Conservation (phyloP, 352 stramenopile species). For the Thalassiosira livingstoniorum region DNA sequence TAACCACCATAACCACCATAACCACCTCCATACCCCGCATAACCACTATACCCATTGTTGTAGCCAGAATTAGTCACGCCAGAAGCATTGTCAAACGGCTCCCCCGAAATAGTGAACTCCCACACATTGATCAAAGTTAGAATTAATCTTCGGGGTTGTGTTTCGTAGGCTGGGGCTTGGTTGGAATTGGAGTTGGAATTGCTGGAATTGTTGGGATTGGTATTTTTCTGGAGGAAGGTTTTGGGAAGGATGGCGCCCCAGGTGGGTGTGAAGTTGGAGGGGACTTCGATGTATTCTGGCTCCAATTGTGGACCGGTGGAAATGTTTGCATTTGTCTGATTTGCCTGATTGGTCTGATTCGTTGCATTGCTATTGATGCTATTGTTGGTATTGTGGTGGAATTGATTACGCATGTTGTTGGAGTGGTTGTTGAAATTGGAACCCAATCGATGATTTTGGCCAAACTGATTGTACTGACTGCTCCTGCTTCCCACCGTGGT, state of each 20-base stretch:
- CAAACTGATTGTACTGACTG: neutral
- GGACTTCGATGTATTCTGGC: constrained; percentile 7
- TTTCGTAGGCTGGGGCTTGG: neutral
- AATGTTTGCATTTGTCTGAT: no score
- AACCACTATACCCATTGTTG: neutral
- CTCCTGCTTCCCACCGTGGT: neutral
- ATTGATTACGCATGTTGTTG: neutral
- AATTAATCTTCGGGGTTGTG: constrained; percentile 20
- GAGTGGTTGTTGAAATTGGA: neutral
- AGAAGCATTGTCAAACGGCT: constrained; percentile 2
- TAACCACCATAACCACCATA: neutral
- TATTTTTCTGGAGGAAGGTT: neutral
- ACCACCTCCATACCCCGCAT: neutral
- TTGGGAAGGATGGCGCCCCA: constrained; percentile 12
- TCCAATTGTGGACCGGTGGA: neutral
- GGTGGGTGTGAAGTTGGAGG: constrained; percentile 4
- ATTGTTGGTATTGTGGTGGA: neutral
- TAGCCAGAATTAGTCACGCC: no score
- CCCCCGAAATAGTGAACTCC: constrained; percentile 77
- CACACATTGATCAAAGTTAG: constrained; percentile 77
- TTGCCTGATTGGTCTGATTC: no score
- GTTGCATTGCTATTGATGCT: no score
- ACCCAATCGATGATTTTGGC: neutral
- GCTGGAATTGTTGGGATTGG: neutral
- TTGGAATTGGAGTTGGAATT: neutral